These are phyloP conservation scores for Sequoia sempervirens DNA, from an alignment of 75 land plant genomes.

Conservation along the genomic window DNA sequence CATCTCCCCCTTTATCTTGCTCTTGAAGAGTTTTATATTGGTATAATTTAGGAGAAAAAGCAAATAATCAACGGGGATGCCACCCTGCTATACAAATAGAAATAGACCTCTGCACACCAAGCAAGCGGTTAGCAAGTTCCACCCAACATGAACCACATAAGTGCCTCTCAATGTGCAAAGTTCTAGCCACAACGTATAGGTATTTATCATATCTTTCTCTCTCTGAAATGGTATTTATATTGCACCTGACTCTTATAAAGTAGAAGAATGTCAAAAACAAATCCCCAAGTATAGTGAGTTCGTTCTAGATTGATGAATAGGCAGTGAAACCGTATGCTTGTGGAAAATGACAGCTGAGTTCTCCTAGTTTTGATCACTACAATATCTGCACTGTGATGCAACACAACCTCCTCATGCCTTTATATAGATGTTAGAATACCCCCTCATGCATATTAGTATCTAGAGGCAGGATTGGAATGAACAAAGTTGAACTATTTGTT, in stretches of 20 bases:
- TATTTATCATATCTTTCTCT: background rate
- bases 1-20: background rate
- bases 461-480: too few relatives aligned
- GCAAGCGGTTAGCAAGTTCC: background rate
- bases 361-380: background rate
- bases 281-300: background rate
- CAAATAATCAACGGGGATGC: background rate
- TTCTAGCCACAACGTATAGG: background rate
- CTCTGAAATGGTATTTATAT: too few relatives aligned
- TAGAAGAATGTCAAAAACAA: background rate
- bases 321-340: background rate
- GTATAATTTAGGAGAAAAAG: background rate
- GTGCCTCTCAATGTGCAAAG: background rate
- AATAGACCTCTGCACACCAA: background rate
- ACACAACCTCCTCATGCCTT: too few relatives aligned
- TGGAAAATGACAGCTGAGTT: background rate
- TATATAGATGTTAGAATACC: too few relatives aligned
- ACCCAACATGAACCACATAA: background rate
- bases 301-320: background rate
- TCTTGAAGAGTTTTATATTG: background rate
- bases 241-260: background rate
- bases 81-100: background rate
- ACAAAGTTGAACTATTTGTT: too few relatives aligned
- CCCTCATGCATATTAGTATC: too few relatives aligned
- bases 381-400: too few relatives aligned